These are phyloP conservation scores for Coemansia sp. DNA, from an alignment of 192 early-diverging fungal species.

Conservation along the genomic window DNA sequence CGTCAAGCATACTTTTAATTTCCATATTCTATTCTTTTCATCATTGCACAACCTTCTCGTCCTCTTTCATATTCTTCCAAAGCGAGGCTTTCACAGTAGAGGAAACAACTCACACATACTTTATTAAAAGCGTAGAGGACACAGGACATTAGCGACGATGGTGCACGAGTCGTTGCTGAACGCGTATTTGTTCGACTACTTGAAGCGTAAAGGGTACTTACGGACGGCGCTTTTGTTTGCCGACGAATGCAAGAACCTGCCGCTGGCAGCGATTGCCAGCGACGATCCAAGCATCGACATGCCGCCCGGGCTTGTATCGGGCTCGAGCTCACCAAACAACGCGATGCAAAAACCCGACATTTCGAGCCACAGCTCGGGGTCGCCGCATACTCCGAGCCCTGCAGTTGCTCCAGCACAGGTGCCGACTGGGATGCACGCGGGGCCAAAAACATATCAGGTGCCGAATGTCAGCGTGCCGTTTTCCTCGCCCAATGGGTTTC, in stretches of 20 bases:
- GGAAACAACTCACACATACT: neutral
- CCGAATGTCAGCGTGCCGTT: constrained; percentile 27
- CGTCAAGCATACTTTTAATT: neutral
- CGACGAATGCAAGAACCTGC: constrained; percentile 40
- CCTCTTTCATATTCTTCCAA: neutral
- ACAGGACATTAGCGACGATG: constrained; percentile 5
- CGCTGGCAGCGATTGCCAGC: constrained; percentile 13
- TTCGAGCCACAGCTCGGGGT: neutral
- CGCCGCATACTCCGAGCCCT: neutral
- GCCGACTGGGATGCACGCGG: neutral
- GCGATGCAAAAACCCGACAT: too few relatives aligned
- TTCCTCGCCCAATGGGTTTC: constrained; percentile 23
- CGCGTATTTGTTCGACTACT: constrained; percentile 48
- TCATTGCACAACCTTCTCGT: neutral
- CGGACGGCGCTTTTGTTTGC: constrained; percentile 31
- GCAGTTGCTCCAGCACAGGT: neutral
- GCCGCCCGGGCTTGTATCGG: constrained; percentile 4
- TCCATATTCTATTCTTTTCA: neutral
- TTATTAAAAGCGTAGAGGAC: neutral
- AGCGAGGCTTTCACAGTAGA: neutral
- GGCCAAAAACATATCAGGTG: constrained; percentile 8
- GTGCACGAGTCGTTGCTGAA: constrained; percentile 35
- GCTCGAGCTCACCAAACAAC: neutral
- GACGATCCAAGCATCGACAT: constrained; percentile 23
- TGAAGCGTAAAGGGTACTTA: constrained; percentile 36